Evolutionary conservation across 2,329 filamentous ascomycete genomes (phyloP).

Genomic region (Aspergillus fructus): DNA sequence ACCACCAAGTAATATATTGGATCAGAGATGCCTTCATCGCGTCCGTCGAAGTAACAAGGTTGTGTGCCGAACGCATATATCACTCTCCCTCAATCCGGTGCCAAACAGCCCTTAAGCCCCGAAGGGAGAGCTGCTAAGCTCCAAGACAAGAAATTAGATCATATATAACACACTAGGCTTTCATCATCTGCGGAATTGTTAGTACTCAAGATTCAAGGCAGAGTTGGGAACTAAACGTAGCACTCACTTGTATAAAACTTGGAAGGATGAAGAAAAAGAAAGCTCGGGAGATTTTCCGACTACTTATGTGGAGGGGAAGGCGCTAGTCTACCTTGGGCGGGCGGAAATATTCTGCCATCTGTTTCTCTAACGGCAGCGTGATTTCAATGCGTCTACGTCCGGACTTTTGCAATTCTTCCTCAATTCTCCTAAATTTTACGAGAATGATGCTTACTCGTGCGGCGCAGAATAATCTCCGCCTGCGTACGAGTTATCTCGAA

Average conservation of each 20-base stretch:
- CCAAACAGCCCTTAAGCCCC: slow-evolving; percentile 80
- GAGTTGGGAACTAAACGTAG: slow-evolving; percentile 25
- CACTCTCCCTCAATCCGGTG: slow-evolving; percentile 70
- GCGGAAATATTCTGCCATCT: slow-evolving; percentile 20
- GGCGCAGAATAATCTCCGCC: slow-evolving; percentile 24
- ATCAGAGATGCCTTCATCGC: slow-evolving; percentile 98
- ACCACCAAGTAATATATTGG: slow-evolving; percentile 53
- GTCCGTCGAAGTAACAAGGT: slow-evolving; percentile 94
- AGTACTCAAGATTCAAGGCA: not conserved
- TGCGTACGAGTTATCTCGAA: slow-evolving; percentile 37
- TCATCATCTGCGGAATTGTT: slow-evolving; percentile 79
- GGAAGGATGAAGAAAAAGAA: slow-evolving; percentile 83
- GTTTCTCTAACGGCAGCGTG: not conserved
- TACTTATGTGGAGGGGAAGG: slow-evolving; percentile 1
- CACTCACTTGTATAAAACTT: slow-evolving; percentile 95
- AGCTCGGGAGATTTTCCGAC: slow-evolving; percentile 21
- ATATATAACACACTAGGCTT: slow-evolving; percentile 95
- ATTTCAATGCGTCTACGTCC: not conserved
- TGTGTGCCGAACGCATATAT: slow-evolving; percentile 99
- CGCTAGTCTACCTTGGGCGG: slow-evolving; percentile 25
- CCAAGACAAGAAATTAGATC: slow-evolving; percentile 67
- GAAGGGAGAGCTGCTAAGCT: slow-evolving; percentile 74
- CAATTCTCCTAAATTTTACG: not conserved
- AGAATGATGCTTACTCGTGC: slow-evolving; percentile 25
- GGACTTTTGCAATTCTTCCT: not conserved